phyloP scores from a whole-genome alignment of 1,284 basidiomycete species.

The Puccinia brachypodii region DNA sequence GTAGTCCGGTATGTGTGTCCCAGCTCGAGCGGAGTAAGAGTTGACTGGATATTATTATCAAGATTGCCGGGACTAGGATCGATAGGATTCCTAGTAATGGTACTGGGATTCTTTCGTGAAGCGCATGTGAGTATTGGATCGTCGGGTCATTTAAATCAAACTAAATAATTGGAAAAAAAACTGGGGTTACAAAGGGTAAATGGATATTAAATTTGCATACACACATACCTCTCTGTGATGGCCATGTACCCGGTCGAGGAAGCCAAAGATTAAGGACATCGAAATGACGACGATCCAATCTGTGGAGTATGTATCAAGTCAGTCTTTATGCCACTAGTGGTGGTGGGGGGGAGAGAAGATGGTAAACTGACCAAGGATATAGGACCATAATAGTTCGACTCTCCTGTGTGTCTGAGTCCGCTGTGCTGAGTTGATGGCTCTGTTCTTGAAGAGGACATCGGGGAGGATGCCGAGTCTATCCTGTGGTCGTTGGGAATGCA shows the following conservation, averaged over 20 bases:
- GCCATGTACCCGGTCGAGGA: constrained; percentile 71
- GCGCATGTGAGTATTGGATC: constrained; percentile 69
- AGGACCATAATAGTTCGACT: constrained; percentile 12
- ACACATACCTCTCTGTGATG: constrained; percentile 65
- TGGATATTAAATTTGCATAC: neutral
- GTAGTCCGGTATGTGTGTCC: constrained; percentile 79
- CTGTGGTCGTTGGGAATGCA: neutral
- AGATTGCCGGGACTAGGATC: constrained; percentile 67
- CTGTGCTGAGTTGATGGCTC: neutral
- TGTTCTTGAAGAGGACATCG: constrained; percentile 12
- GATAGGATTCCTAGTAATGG: constrained; percentile 62
- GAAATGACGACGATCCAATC: constrained; percentile 55
- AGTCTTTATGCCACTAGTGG: too few relatives aligned
- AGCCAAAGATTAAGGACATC: constrained; percentile 67
- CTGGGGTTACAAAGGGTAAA: neutral
- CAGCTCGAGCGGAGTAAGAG: constrained; percentile 74
- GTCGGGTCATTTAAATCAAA: constrained; percentile 80
- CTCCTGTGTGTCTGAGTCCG: neutral
- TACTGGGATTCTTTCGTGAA: constrained; percentile 80
- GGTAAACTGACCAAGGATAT: constrained; percentile 8
- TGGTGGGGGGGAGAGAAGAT: too few relatives aligned
- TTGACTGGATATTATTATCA: constrained; percentile 70
- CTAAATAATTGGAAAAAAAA: constrained; percentile 54
- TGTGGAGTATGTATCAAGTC: constrained; percentile 21
- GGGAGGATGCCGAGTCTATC: constrained; percentile 29